phyloP scores from a whole-genome alignment of 2,329 filamentous ascomycete genomes.

The Cercospora beticola region DNA sequence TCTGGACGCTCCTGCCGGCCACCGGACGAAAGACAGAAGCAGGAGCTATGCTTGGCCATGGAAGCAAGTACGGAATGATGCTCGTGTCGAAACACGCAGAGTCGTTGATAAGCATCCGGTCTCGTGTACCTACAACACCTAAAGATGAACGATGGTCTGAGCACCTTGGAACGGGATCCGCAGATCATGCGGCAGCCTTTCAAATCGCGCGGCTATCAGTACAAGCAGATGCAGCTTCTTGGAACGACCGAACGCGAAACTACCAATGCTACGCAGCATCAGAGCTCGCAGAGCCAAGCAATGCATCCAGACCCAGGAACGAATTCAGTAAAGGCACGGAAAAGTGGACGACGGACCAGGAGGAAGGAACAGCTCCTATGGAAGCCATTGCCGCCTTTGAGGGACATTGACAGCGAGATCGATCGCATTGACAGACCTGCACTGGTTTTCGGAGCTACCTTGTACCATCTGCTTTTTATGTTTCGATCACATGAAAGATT shows the following conservation, averaged over 20 bases:
- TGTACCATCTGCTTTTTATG: neutral
- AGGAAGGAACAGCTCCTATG: neutral
- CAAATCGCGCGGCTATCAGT: neutral
- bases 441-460: neutral
- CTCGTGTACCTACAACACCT: neutral
- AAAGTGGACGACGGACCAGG: neutral
- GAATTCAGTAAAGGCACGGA: neutral
- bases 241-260: neutral
- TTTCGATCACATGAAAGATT: neutral
- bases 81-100: neutral
- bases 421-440: too few relatives aligned
- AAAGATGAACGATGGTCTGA: neutral
- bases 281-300: neutral
- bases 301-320: neutral
- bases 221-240: neutral
- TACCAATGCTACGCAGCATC: neutral
- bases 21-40: neutral
- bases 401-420: neutral
- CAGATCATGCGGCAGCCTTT: neutral
- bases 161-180: neutral
- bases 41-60: neutral
- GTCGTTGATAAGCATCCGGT: neutral
- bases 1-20: neutral
- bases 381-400: constrained; percentile 10
- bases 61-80: neutral